phyloP scores from a whole-genome alignment of 345 rosid species.

The Nasturtium officinale region DNA sequence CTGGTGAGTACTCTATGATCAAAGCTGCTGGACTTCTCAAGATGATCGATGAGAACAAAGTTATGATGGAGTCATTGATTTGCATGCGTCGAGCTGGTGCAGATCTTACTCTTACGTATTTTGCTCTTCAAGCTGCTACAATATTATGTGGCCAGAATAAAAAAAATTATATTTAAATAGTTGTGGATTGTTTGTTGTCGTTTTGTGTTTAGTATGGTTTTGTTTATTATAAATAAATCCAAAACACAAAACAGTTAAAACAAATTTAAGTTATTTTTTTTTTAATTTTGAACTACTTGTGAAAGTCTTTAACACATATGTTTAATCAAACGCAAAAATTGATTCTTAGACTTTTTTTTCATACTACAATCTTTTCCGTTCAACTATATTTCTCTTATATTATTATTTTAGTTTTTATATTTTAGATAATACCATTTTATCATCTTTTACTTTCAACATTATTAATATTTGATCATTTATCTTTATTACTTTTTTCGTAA shows the following conservation, averaged over 20 bases:
- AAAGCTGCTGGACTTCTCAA: slow-evolving; percentile 83
- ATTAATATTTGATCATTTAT: background rate
- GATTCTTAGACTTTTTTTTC: no score
- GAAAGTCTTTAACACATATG: background rate
- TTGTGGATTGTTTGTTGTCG: background rate
- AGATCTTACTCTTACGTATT: slow-evolving; percentile 78
- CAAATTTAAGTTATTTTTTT: background rate
- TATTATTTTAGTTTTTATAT: no score
- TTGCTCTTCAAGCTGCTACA: slow-evolving; percentile 89
- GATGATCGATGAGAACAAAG: slow-evolving; percentile 90
- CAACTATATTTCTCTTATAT: background rate
- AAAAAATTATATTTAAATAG: background rate
- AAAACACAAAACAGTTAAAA: background rate
- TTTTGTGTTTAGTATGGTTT: background rate
- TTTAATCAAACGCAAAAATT: no score
- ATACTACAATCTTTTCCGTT: background rate
- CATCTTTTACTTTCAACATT: background rate
- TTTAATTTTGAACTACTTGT: background rate
- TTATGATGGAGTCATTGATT: slow-evolving; percentile 90
- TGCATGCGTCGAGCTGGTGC: slow-evolving; percentile 94
- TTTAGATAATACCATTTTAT: no score
- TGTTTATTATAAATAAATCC: background rate
- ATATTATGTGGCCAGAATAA: slow-evolving; percentile 59
- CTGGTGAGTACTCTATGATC: slow-evolving; percentile 95
- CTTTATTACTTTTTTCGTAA: background rate